Evolutionary conservation across 2,329 filamentous ascomycete genomes (phyloP).

Genomic region (Diplodia intermedia): DNA sequence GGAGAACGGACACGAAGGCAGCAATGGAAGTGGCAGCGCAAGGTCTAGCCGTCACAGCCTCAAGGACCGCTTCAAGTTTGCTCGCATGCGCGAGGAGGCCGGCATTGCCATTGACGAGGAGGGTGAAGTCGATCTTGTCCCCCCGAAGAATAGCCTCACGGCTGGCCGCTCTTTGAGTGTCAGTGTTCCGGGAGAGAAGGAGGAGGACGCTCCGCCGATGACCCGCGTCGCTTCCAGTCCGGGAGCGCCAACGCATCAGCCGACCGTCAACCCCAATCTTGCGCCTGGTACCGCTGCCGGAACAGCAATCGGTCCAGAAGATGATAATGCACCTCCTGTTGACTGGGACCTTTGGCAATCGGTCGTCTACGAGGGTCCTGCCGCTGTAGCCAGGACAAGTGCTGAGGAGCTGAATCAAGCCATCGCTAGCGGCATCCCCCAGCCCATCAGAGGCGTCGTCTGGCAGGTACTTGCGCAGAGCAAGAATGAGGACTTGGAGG

Average conservation of each 20-base stretch:
- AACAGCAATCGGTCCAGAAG: conserved; percentile 75
- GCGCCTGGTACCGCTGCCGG: conserved; percentile 87
- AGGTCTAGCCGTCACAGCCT: conserved; percentile 51
- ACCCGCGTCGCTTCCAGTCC: conserved; percentile 41
- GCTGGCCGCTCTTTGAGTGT: conserved; percentile 49
- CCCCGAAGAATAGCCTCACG: conserved; percentile 34
- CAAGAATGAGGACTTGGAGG: conserved; percentile 88
- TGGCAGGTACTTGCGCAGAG: conserved; percentile 98
- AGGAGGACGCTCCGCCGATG: conserved; percentile 46
- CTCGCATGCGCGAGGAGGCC: conserved; percentile 55
- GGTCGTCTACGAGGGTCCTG: conserved; percentile 91
- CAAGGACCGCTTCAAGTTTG: conserved; percentile 55
- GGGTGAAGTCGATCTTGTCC: conserved; percentile 51
- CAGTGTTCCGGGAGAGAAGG: conserved; percentile 56
- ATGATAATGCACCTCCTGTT: conserved; percentile 74
- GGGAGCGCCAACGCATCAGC: conserved; percentile 57
- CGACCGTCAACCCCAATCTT: conserved; percentile 71
- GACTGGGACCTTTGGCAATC: conserved; percentile 99
- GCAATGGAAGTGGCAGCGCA: conserved; percentile 38
- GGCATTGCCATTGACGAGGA: conserved; percentile 51
- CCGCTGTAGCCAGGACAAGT: conserved; percentile 85
- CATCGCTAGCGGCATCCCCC: conserved; percentile 92
- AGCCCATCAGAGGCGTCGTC: conserved; percentile 94
- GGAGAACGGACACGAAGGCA: conserved; percentile 56
- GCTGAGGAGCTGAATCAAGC: conserved; percentile 88